These are phyloP conservation scores for Wolfiporia cocos DNA, from an alignment of 1,284 basidiomycete genomes.

Conservation along the genomic window DNA sequence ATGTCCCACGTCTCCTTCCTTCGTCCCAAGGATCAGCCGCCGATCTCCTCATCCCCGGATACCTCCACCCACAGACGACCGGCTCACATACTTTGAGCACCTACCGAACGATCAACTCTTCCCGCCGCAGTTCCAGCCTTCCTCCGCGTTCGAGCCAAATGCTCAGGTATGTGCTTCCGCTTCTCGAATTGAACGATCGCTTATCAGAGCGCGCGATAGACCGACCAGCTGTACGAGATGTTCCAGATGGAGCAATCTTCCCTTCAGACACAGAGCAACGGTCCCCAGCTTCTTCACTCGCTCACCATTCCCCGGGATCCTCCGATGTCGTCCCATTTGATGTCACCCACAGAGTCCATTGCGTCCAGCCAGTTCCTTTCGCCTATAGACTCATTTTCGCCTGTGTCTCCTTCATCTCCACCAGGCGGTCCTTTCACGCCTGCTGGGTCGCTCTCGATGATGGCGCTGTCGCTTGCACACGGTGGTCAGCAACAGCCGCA, in stretches of 20 bases:
- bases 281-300: conserved; percentile 31
- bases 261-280: conserved; percentile 14
- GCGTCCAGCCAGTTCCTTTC: conserved; percentile 31
- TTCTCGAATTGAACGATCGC: conserved; percentile 1
- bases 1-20: conserved; percentile 58
- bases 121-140: conserved; percentile 28
- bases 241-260: conserved; percentile 27
- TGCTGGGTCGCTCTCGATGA: conserved; percentile 21
- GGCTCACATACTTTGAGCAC: conserved; percentile 31
- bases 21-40: conserved; percentile 50
- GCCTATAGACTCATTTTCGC: conserved; percentile 18
- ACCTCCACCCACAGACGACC: conserved; percentile 31
- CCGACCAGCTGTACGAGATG: conserved; percentile 41
- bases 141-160: conserved; percentile 32
- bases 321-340: conserved; percentile 24
- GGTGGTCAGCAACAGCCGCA: conserved; percentile 9
- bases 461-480: conserved; percentile 15
- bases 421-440: conserved; percentile 23
- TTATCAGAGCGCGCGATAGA: conserved; percentile 23
- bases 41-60: conserved; percentile 44
- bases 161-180: conserved; percentile 15
- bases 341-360: conserved; percentile 29
- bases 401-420: conserved; percentile 18
- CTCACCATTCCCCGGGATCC: conserved; percentile 32
- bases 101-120: conserved; percentile 26